Evolutionary conservation across 352 stramenopile genomes (phyloP).

Genomic region (Pythium brassicae): DNA sequence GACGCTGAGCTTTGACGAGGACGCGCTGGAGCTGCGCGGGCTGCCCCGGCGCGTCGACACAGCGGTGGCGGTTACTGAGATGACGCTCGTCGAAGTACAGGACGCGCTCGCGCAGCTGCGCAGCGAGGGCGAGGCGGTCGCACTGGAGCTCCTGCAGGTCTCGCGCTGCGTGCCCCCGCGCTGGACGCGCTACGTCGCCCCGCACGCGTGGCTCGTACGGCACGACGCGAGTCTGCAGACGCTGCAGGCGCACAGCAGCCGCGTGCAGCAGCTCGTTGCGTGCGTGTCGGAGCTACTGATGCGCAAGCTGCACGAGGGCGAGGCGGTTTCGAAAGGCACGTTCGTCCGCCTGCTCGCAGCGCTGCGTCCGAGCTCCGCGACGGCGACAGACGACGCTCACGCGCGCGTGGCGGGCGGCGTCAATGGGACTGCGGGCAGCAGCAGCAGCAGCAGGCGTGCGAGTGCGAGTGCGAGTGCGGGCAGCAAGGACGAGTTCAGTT

Average conservation of each 20-base stretch:
- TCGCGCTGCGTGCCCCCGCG: constrained; percentile 23
- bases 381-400: background rate
- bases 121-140: constrained; percentile 48
- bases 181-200: constrained; percentile 40
- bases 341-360: constrained; percentile 45
- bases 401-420: background rate
- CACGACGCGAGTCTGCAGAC: constrained; percentile 39
- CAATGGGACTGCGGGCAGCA: constrained; percentile 19
- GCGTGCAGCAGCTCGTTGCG: constrained; percentile 36
- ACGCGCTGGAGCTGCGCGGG: constrained; percentile 30
- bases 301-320: constrained; percentile 34
- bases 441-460: constrained; percentile 36
- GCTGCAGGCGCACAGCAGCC: constrained; percentile 34
- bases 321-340: constrained; percentile 41
- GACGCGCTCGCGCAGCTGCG: constrained; percentile 49
- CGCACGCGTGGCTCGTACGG: constrained; percentile 27
- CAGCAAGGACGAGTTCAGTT: constrained; percentile 64
- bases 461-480: constrained; percentile 22
- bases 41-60: constrained; percentile 26
- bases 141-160: constrained; percentile 43
- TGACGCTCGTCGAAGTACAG: constrained; percentile 64
- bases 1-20: constrained; percentile 36
- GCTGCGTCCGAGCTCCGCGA: constrained; percentile 34
- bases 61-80: constrained; percentile 20
- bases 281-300: constrained; percentile 51